phyloP scores from a whole-genome alignment of 2,329 filamentous ascomycete species.

The Myrmaecium sp. region DNA sequence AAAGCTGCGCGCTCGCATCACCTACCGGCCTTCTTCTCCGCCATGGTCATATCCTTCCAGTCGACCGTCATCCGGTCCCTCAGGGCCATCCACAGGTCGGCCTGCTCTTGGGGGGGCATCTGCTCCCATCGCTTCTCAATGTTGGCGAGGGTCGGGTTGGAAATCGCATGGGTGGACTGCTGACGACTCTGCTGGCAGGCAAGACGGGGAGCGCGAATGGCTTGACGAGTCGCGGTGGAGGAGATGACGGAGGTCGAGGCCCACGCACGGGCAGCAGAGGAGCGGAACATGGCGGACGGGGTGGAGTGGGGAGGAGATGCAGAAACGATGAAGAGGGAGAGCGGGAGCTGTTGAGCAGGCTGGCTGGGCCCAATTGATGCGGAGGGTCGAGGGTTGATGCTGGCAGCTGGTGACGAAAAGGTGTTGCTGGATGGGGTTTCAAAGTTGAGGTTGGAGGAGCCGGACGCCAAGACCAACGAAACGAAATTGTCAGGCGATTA shows the following conservation, averaged over 20 bases:
- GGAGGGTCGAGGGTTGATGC: conserved; percentile 11
- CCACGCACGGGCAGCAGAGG: conserved; percentile 21
- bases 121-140: conserved; percentile 99
- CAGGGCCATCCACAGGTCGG: conserved; percentile 96
- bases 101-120: conserved; percentile 97
- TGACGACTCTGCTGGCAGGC: conserved; percentile 38
- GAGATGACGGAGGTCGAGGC: conserved; percentile 18
- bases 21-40: conserved; percentile 99
- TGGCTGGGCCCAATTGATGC: conserved; percentile 18
- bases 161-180: conserved; percentile 88
- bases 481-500: too few relatives aligned
- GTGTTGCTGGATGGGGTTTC: conserved; percentile 7
- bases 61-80: conserved; percentile 97
- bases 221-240: conserved; percentile 18
- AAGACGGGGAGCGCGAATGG: conserved; percentile 12
- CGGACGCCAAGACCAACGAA: too few relatives aligned
- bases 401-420: conserved; percentile 4
- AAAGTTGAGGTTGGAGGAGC: conserved; percentile 7
- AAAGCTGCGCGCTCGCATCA: conserved; percentile 14
- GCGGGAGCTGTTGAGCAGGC: conserved; percentile 18
- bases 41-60: conserved; percentile 86
- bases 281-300: conserved; percentile 19
- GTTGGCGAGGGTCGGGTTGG: conserved; percentile 90
- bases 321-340: conserved; percentile 13
- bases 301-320: conserved; percentile 21